Percentiles rank a stretch among this genome's conserved stretches.
Conservation (phyloP, 352 stramenopile species). For the Phytophthora macrochlamydospora region DNA sequence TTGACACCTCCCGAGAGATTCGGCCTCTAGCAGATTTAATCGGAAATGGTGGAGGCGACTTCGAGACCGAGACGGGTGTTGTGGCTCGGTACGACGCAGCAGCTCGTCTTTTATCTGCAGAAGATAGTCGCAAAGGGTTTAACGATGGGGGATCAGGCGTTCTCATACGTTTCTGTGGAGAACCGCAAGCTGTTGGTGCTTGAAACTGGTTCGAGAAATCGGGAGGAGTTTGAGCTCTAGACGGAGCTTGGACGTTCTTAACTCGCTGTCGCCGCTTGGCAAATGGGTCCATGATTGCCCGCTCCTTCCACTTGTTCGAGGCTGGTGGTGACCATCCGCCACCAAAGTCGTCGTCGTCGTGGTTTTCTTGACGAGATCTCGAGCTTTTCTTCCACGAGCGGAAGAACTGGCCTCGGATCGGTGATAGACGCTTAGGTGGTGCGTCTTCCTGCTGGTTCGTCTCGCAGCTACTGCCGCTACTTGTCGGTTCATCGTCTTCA, state of each 20-base stretch:
- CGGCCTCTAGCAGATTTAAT: conserved; percentile 3
- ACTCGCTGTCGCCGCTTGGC: conserved; percentile 45
- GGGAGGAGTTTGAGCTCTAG: conserved; percentile 4
- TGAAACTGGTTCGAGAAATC: not conserved
- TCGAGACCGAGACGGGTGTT: conserved; percentile 18
- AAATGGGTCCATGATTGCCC: conserved; percentile 72
- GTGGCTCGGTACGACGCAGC: conserved; percentile 5
- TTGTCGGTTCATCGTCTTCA: conserved; percentile 21
- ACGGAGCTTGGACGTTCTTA: conserved; percentile 9
- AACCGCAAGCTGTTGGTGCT: conserved; percentile 11
- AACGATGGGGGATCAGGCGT: conserved; percentile 2
- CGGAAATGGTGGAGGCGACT: conserved; percentile 2
- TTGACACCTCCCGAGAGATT: conserved; percentile 14
- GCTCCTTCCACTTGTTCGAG: conserved; percentile 79
- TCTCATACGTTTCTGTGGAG: conserved; percentile 10
- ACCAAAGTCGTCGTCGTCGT: conserved; percentile 22
- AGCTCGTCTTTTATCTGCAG: conserved; percentile 23
- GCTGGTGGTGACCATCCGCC: conserved; percentile 25
- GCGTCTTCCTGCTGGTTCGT: conserved; percentile 35
- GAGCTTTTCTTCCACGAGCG: conserved; percentile 56
- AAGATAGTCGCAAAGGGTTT: conserved; percentile 30
- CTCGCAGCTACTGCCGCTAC: conserved; percentile 18
- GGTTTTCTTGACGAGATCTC: conserved; percentile 2
- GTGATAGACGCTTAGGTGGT: conserved; percentile 6
- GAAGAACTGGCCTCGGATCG: conserved; percentile 50